A percentile compares a stretch with the other conserved stretches of the same genome.
Evolutionary conservation across 495 filamentous ascomycete genomes (phyloP).

Genomic region (Saxophila tyrrhenica): DNA sequence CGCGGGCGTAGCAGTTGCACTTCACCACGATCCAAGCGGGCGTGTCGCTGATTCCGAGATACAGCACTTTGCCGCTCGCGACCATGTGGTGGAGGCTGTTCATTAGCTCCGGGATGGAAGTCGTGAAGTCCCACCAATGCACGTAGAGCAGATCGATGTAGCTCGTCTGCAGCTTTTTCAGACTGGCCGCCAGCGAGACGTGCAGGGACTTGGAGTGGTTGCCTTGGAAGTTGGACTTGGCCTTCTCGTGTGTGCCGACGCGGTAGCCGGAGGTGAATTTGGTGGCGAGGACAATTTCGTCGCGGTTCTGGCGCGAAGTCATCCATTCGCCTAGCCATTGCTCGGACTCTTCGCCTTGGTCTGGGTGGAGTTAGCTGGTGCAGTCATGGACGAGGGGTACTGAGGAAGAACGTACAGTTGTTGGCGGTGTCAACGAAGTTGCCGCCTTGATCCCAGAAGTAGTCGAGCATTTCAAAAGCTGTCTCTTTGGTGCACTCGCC

Average conservation of each 20-base stretch:
- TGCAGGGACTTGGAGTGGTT: conserved; percentile 53
- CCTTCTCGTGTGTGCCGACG: conserved; percentile 31
- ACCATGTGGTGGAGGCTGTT: conserved; percentile 52
- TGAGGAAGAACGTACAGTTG: neutral
- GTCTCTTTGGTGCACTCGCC: conserved; percentile 21
- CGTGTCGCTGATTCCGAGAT: conserved; percentile 60
- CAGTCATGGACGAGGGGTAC: neutral
- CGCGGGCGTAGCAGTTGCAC: conserved; percentile 22
- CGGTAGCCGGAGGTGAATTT: conserved; percentile 46
- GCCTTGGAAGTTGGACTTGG: conserved; percentile 47
- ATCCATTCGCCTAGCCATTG: conserved; percentile 66
- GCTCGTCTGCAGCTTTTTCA: conserved; percentile 52
- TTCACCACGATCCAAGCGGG: conserved; percentile 30
- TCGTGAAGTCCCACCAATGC: conserved; percentile 55
- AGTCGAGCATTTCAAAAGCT: conserved; percentile 21
- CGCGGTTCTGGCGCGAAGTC: conserved; percentile 34
- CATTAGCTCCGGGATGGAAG: conserved; percentile 59
- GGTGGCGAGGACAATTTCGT: conserved; percentile 55
- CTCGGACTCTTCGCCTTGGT: conserved; percentile 55
- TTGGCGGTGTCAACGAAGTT: conserved; percentile 23
- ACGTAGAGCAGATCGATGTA: conserved; percentile 49
- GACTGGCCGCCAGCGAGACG: conserved; percentile 40
- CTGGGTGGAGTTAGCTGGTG: conserved; percentile 28
- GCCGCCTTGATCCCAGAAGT: conserved; percentile 22
- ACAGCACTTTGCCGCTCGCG: conserved; percentile 51